Base-by-base conservation (phyloP, 176 grass and related monocot species). In the Rhynchospora breviuscula region DNA sequence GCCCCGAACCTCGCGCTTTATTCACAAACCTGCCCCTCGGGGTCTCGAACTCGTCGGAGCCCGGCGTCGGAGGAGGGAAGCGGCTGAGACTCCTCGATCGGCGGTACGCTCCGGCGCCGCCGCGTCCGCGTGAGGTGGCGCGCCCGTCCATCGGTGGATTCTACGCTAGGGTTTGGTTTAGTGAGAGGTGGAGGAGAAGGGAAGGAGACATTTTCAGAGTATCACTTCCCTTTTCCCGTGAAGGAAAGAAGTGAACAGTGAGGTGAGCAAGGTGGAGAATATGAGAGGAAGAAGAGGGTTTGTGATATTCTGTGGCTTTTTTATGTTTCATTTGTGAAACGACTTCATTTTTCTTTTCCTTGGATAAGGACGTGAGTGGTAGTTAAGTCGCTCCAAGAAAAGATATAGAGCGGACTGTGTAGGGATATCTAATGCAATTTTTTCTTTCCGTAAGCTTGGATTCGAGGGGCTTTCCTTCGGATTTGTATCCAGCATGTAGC, bases 31-130 rank as follows among this genome's bases (percentile, higher is more conserved):
- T 86, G 3, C 88, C 92, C 58, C 88, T 88, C 19, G 93, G 89
- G 56, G 91, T 99, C 23, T 86, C 29, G 62, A 86, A 76, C 48
- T 93, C 86, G 10, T 90, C 86, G 14, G 88, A 86, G 2, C 85
- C 90, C 0, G 91, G 89, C 13, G 93, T 85, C 5, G 87, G 91
- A 33, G 91, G 91, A 44, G 93, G 91, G 77, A 93, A 91, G 63
- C 89, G 81, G 78, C 88, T 93, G 72, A 95, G 88, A 83, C 96
- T 99, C 89, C 91, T 90, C 18, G 96, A 93, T 59, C 93, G 84
- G 17, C 87, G 82, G 8, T 80, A 59, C 79, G 56, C 78, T 26
- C 19, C 78, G 7, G 47, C 61, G 59, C 86, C 67, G 21, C 86
- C 82, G 21, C 91, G 88, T 35, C 86, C 82, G 29, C 91, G 88